Percentiles rank a stretch among this genome's conserved stretches.
phyloP scores from a whole-genome alignment of 768 basidiomycete genomes.

The Xerocomus potaroensis region DNA sequence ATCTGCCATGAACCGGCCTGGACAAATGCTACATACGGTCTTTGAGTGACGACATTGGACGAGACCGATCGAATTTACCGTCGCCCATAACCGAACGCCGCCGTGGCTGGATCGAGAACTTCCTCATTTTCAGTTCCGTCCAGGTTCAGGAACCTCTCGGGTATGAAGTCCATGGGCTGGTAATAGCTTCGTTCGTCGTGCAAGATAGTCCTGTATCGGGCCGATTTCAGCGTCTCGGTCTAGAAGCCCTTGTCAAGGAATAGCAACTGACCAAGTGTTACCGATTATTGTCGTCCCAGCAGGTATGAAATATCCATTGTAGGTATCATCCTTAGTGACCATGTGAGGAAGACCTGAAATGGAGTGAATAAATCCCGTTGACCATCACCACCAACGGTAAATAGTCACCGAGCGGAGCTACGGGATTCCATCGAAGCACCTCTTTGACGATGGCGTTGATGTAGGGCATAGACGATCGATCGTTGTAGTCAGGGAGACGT shows the following conservation, averaged over 20 bases:
- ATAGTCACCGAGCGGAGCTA: conserved; percentile 31
- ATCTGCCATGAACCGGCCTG: conserved; percentile 43
- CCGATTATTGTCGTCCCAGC: conserved; percentile 49
- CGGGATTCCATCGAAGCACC: conserved; percentile 31
- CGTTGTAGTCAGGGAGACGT: conserved; percentile 30
- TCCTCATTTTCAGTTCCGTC: conserved; percentile 34
- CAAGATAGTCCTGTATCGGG: conserved; percentile 32
- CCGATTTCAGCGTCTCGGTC: conserved; percentile 4
- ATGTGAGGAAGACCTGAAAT: conserved; percentile 29
- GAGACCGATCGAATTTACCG: conserved; percentile 16
- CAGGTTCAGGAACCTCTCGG: conserved; percentile 36
- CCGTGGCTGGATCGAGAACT: conserved; percentile 27
- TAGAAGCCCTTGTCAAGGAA: neutral
- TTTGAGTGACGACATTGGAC: neutral
- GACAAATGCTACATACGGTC: conserved; percentile 31
- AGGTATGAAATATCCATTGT: conserved; percentile 31
- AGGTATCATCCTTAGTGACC: conserved; percentile 30
- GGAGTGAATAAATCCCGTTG: conserved; percentile 9
- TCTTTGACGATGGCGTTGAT: conserved; percentile 29
- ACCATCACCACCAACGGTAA: conserved; percentile 8
- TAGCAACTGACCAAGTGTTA: conserved; percentile 47
- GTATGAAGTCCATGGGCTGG: conserved; percentile 33
- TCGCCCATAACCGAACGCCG: conserved; percentile 36
- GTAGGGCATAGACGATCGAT: conserved; percentile 24
- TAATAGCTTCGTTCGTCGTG: conserved; percentile 35